These are phyloP conservation scores for Colletotrichum sojae DNA, from an alignment of 2,329 filamentous ascomycete genomes.

Conservation along the genomic window DNA sequence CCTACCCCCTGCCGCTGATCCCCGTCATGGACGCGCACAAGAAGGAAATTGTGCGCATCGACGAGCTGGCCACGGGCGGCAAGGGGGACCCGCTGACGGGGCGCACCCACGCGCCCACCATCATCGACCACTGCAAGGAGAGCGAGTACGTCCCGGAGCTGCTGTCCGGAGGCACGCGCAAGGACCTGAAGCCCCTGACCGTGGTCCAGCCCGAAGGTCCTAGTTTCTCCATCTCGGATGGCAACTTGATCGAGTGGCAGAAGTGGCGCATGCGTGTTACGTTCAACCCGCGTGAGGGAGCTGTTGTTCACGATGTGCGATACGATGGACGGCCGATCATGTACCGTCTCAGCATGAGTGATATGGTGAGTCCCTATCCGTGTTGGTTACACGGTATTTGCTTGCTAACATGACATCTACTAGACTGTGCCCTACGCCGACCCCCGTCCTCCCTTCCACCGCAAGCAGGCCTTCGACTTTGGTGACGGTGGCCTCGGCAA, in stretches of 20 bases:
- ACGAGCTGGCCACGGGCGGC: slow-evolving; percentile 53
- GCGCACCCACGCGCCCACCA: slow-evolving; percentile 35
- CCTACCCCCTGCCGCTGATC: slow-evolving; percentile 62
- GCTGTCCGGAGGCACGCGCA: slow-evolving; percentile 56
- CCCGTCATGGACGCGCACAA: slow-evolving; percentile 55
- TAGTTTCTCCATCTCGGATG: slow-evolving; percentile 65
- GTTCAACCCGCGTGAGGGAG: slow-evolving; percentile 72
- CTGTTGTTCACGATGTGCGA: slow-evolving; percentile 70
- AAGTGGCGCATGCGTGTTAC: slow-evolving; percentile 73
- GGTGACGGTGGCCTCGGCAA: slow-evolving; percentile 77
- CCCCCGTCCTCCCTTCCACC: slow-evolving; percentile 39
- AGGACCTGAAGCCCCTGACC: slow-evolving; percentile 72
- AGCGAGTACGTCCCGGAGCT: slow-evolving; percentile 60
- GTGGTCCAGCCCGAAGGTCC: slow-evolving; percentile 73
- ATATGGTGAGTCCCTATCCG: slow-evolving; percentile 58
- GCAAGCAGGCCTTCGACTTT: slow-evolving; percentile 78
- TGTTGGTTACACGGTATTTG: not conserved
- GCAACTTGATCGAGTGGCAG: slow-evolving; percentile 59
- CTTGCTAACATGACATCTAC: not conserved
- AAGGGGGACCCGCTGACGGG: slow-evolving; percentile 43
- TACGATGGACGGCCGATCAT: slow-evolving; percentile 71
- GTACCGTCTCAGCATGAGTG: slow-evolving; percentile 69
- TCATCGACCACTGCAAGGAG: slow-evolving; percentile 50
- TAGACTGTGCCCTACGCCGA: slow-evolving; percentile 40
- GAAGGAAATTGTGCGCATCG: slow-evolving; percentile 51